These are phyloP conservation scores for Neurospora discreta DNA, from an alignment of 495 filamentous ascomycete species.

Conservation along the genomic window DNA sequence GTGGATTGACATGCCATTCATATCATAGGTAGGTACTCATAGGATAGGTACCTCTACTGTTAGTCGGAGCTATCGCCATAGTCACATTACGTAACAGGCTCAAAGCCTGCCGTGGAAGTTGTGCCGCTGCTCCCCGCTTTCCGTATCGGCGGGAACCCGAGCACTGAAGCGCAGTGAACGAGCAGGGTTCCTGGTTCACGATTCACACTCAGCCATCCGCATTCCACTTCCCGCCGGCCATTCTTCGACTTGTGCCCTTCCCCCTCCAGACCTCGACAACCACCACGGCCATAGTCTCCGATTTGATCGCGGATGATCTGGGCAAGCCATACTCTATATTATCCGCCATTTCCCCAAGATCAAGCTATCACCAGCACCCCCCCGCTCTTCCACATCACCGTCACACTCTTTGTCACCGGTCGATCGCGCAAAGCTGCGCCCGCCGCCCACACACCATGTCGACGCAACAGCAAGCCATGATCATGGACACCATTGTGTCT, in stretches of 20 bases:
- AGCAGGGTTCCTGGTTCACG: neutral
- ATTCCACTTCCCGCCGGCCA: neutral
- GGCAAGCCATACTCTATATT: neutral
- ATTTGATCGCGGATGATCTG: neutral
- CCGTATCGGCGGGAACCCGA: neutral
- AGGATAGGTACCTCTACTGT: neutral
- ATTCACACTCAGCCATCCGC: neutral
- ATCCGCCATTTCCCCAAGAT: neutral
- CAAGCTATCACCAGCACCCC: neutral
- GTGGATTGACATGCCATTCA: neutral
- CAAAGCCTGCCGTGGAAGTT: neutral
- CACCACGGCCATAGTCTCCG: neutral
- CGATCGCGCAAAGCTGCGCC: neutral
- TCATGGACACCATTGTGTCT: constrained; percentile 19
- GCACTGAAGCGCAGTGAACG: neutral
- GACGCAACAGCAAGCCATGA: constrained; percentile 21
- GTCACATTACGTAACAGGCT: neutral
- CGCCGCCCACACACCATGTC: constrained; percentile 13
- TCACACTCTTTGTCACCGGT: neutral
- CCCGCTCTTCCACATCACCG: neutral
- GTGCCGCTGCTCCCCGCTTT: neutral
- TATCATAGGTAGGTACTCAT: no score
- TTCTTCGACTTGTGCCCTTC: neutral
- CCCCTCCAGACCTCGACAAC: neutral
- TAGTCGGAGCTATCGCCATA: neutral